Conservation (phyloP, 225 moss, liverwort and hornwort genomes). For the Polytrichum commune region DNA sequence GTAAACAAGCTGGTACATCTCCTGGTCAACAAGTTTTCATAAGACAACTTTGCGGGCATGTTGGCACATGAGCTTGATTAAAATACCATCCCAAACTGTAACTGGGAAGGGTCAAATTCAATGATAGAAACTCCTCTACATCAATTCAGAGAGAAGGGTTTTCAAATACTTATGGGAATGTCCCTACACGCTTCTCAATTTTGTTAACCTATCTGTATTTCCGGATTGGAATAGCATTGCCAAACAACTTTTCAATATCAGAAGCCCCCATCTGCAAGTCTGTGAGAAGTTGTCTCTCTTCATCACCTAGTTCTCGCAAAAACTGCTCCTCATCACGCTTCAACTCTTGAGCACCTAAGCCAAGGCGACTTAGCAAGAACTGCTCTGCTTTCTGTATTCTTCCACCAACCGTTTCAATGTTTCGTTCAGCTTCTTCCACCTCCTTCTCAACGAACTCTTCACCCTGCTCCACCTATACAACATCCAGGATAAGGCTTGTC, state of each 20-base stretch:
- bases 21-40: no score
- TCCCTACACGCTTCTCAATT: no score
- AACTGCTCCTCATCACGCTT: constrained; percentile 58
- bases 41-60: no score
- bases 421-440: constrained; percentile 36
- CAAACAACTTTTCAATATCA: constrained; percentile 70
- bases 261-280: constrained; percentile 63
- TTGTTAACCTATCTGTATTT: constrained; percentile 40
- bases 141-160: no score
- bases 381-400: constrained; percentile 23
- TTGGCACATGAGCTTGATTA: no score
- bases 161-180: no score
- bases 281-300: constrained; percentile 60
- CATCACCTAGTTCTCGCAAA: constrained; percentile 57
- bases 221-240: constrained; percentile 66
- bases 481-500: constrained; percentile 4
- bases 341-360: constrained; percentile 36
- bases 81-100: no score
- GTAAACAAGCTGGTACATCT: no score
- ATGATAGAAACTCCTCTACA: no score
- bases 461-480: constrained; percentile 46
- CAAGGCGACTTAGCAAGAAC: constrained; percentile 32
- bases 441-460: constrained; percentile 52
- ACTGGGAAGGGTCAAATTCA: no score
- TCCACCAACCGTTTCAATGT: constrained; percentile 34